A percentile compares a stretch with the other conserved stretches of the same genome.
Evolutionary conservation across 805 yeast species (phyloP).

Genomic region (Saccharomycopsis oosterbeekiorum): DNA sequence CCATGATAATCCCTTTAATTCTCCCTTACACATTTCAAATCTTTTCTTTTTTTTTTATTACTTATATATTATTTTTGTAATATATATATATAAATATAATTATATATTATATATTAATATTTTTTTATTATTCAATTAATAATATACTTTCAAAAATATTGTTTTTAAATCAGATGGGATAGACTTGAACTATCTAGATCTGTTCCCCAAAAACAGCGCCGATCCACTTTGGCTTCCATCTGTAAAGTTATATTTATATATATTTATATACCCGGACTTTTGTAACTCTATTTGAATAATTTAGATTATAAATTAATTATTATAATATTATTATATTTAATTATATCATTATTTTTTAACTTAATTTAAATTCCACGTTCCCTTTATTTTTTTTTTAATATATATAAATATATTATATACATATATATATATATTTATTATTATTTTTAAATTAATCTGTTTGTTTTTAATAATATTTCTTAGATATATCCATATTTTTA

Average conservation of each 20-base stretch:
- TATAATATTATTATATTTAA: background rate
- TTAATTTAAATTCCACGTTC: background rate
- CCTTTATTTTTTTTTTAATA: background rate
- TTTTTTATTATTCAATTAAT: no score
- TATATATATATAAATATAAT: no score
- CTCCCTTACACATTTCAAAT: constrained; percentile 10
- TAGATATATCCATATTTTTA: no score
- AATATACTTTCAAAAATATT: no score
- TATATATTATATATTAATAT: no score
- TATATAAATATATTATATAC: constrained; percentile 1
- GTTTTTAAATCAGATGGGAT: constrained; percentile 15
- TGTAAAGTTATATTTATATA: background rate
- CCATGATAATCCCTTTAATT: constrained; percentile 14
- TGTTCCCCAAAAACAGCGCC: constrained; percentile 13
- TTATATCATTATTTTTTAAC: background rate
- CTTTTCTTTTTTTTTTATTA: constrained; percentile 5
- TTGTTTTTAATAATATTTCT: background rate
- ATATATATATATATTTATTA: background rate
- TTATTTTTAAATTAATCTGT: background rate
- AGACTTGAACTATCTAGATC: constrained; percentile 14
- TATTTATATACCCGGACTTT: constrained; percentile 1
- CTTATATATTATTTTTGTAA: background rate
- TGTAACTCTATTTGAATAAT: background rate
- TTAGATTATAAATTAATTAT: background rate
- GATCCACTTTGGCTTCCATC: constrained; percentile 15